Evolutionary conservation across 2,329 filamentous ascomycete genomes (phyloP).

Genomic region (Dothidotthia symphoricarpi): DNA sequence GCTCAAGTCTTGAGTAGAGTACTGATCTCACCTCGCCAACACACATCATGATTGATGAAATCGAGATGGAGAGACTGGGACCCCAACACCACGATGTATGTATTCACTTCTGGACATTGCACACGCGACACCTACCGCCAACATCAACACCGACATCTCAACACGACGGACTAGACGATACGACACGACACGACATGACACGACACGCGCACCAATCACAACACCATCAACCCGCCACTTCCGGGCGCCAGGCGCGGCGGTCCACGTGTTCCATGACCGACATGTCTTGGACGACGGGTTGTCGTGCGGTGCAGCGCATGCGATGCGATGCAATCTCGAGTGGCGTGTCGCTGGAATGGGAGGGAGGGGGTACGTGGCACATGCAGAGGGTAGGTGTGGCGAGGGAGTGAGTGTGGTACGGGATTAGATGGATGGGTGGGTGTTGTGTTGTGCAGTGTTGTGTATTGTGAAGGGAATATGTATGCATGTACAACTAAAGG

Average conservation of each 20-base stretch:
- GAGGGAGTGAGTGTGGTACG: conserved; percentile 10
- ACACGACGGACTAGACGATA: too few relatives aligned
- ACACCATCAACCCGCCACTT: too few relatives aligned
- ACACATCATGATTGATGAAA: too few relatives aligned
- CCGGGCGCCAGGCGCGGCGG: too few relatives aligned
- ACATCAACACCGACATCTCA: too few relatives aligned
- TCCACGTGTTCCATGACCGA: conserved; percentile 23
- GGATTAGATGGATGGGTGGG: conserved; percentile 1
- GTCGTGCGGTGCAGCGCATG: conserved; percentile 1
- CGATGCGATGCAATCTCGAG: conserved; percentile 9
- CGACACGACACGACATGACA: too few relatives aligned
- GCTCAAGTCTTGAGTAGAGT: too few relatives aligned
- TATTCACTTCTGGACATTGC: too few relatives aligned
- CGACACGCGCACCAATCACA: conserved; percentile 2
- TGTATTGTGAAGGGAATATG: conserved; percentile 1
- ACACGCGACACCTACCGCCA: too few relatives aligned
- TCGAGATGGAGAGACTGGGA: too few relatives aligned
- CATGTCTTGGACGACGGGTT: conserved; percentile 5
- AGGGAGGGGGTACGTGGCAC: conserved; percentile 21
- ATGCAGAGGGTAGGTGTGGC: conserved; percentile 22
- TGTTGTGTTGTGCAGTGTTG: conserved; percentile 5
- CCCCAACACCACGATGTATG: too few relatives aligned
- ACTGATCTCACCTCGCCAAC: too few relatives aligned
- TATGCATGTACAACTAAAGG: not conserved
- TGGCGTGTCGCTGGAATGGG: conserved; percentile 14